phyloP scores from a whole-genome alignment of 257 asterid species.

The Anisodus acutangulus region DNA sequence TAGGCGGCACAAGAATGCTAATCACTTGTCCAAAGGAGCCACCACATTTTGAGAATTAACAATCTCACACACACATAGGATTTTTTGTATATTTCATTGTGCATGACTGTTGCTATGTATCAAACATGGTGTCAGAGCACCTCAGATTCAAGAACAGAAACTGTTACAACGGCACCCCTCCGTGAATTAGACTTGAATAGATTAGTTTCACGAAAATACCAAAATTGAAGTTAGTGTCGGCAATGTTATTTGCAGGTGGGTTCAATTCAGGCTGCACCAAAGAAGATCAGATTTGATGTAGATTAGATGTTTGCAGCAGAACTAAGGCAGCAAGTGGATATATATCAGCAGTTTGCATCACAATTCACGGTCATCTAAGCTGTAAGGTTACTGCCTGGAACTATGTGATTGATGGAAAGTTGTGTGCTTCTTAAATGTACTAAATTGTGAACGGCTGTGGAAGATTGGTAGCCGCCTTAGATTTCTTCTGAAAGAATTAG shows the following conservation, averaged over 20 bases:
- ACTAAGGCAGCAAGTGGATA: not conserved
- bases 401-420: not conserved
- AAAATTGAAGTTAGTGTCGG: not conserved
- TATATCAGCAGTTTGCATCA: not conserved
- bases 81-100: not conserved
- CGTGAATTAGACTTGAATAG: not conserved
- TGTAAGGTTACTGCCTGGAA: not conserved
- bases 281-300: constrained; percentile 71
- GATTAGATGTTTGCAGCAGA: constrained; percentile 38
- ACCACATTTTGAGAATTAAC: not conserved
- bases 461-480: not conserved
- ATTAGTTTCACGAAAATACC: not conserved
- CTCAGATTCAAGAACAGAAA: too few species aligned
- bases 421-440: not conserved
- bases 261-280: constrained; percentile 56
- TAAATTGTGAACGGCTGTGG: not conserved
- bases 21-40: not conserved
- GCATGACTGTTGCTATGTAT: not conserved
- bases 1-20: not conserved
- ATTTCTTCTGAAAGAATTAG: not conserved
- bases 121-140: too few species aligned
- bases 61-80: not conserved
- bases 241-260: constrained; percentile 59
- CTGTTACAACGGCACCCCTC: not conserved
- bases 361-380: not conserved